Evolutionary conservation across 805 yeast genomes (phyloP), one percentile per base, ranked within the genome.

Genomic region (Kazachstania africana): DNA sequence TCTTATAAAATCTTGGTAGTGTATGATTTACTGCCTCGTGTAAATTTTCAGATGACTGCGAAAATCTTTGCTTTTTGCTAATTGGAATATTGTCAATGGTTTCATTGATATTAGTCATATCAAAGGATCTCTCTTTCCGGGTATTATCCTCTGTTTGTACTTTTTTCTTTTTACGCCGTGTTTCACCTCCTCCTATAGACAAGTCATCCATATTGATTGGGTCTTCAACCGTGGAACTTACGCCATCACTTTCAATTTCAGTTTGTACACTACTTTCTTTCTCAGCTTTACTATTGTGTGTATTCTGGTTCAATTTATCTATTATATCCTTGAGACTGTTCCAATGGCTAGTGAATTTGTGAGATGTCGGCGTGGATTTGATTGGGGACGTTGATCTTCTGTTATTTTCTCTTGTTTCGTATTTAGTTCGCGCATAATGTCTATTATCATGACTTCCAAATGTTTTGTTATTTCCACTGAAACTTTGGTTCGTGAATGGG

Each of bases 1-100:
- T 34, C 25, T 44, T 50, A 28, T 50, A 50, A 9, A 45, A 30
- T 19, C 49, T 36, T 8, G 55, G 55, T 29, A 50, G 33, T 1
- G 53, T 40, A 16, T 36, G 37, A 25, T 50, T 50, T 8, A 50
- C 55, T 6, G 55, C 53, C 28, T 44, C 44, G n/a, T 47, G 46
- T n/a, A 45, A 36, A 19, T 32, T 37, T 12, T 43, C 44, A 24
- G 24, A n/a, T 29, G 31, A 14, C 17, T 8, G 6, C 12, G 12
- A 5, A n/a, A 28, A 21, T 23, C 26, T 28, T n/a, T 12, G 20
- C 22, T 28, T 27, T 14, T 32, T 32, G 6, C 32, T 20, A 23
- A 36, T 13, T 2, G 48, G 46, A 8, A 19, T 13, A 15, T 20
- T 13, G 14, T 26, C 23, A 20, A 28, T 30, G 6, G 16, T 15